phyloP scores from a whole-genome alignment of 768 basidiomycete species.

The Coprinopsis strossmayeri region DNA sequence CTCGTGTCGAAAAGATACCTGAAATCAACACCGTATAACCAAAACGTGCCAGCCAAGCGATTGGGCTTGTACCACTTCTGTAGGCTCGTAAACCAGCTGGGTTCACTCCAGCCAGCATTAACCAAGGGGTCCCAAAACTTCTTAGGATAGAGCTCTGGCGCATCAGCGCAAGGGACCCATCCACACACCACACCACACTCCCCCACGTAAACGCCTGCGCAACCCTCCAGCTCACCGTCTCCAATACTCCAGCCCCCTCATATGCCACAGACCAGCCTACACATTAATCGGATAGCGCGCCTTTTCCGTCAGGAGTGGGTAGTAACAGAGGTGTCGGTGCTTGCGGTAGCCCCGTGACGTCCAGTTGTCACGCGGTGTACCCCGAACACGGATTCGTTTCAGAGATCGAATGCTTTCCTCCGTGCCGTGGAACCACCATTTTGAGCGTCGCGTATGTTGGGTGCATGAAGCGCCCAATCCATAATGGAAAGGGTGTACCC shows the following conservation, averaged over 20 bases:
- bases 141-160: conserved; percentile 31
- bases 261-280: conserved; percentile 18
- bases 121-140: conserved; percentile 23
- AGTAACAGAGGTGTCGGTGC: conserved; percentile 21
- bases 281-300: conserved; percentile 14
- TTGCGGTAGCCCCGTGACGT: conserved; percentile 34
- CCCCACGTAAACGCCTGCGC: conserved; percentile 36
- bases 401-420: neutral
- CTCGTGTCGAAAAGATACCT: too few species aligned
- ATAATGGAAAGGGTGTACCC: neutral
- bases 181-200: conserved; percentile 46
- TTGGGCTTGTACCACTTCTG: conserved; percentile 43
- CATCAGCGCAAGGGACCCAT: conserved; percentile 48
- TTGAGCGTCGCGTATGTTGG: neutral
- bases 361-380: conserved; percentile 21
- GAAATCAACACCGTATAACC: conserved; percentile 29
- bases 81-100: conserved; percentile 41
- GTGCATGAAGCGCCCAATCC: neutral
- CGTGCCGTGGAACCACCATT: neutral
- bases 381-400: neutral
- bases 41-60: conserved; percentile 54
- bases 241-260: conserved; percentile 34
- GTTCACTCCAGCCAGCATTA: conserved; percentile 37
- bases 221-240: conserved; percentile 40
- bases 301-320: conserved; percentile 16